These are phyloP conservation scores for Malbranchea cinnamomea DNA, from an alignment of 2,329 filamentous ascomycete species.

Conservation along the genomic window DNA sequence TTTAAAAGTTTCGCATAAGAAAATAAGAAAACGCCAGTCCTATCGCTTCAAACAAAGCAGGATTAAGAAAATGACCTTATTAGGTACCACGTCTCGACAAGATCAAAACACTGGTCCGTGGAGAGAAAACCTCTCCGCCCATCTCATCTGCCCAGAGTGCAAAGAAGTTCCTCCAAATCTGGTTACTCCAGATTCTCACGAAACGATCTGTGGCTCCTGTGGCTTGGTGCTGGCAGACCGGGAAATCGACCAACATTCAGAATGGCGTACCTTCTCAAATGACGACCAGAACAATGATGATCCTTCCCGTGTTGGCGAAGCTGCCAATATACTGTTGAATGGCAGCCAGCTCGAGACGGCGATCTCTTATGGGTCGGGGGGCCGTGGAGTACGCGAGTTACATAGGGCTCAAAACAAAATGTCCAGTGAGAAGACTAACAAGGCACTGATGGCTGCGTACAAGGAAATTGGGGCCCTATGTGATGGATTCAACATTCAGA, in stretches of 20 bases:
- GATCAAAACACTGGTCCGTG: conserved; percentile 37
- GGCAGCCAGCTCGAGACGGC: conserved; percentile 78
- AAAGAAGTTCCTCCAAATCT: conserved; percentile 83
- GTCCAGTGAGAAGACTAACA: conserved; percentile 68
- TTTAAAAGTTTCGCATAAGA: conserved; percentile 28
- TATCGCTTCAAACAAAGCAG: conserved; percentile 17
- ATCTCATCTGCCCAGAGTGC: conserved; percentile 80
- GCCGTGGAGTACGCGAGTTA: conserved; percentile 55
- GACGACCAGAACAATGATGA: conserved; percentile 95
- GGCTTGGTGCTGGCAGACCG: conserved; percentile 81
- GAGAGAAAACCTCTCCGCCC: conserved; percentile 74
- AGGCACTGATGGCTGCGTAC: conserved; percentile 64
- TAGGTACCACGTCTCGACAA: conserved; percentile 28
- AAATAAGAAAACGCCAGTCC: conserved; percentile 28
- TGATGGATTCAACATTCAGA: conserved; percentile 68
- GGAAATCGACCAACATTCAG: conserved; percentile 87
- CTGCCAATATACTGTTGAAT: conserved; percentile 75
- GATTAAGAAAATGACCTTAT: conserved; percentile 21
- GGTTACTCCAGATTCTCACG: conserved; percentile 81
- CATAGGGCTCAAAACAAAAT: conserved; percentile 73
- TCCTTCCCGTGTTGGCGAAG: conserved; percentile 93
- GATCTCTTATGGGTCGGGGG: conserved; percentile 68
- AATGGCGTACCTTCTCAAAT: conserved; percentile 98
- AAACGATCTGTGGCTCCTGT: conserved; percentile 85
- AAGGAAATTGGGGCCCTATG: conserved; percentile 79